Percentiles rank a stretch among this genome's conserved stretches.
These are phyloP conservation scores for Porphyrellus cyaneotinctus DNA, from an alignment of 768 basidiomycete species.

Conservation along the genomic window DNA sequence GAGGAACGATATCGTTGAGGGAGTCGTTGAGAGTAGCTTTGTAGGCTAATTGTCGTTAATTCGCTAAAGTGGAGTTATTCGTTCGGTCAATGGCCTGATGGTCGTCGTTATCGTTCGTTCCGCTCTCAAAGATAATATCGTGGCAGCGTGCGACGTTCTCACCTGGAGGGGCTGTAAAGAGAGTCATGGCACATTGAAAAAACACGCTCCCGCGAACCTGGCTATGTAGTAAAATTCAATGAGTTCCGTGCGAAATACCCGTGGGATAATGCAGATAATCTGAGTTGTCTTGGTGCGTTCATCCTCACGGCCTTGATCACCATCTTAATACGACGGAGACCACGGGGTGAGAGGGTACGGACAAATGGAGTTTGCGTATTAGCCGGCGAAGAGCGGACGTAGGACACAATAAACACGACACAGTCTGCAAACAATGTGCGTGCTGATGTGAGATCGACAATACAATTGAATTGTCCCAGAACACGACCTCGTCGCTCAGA, in stretches of 20 bases:
- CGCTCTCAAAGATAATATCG: too few species aligned
- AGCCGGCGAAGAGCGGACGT: conserved; percentile 29
- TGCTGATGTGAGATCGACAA: conserved; percentile 3
- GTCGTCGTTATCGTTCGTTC: neutral
- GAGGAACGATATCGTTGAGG: neutral
- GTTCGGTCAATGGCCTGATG: too few species aligned
- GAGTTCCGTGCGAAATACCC: conserved; percentile 42
- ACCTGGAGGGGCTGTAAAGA: neutral
- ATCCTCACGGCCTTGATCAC: conserved; percentile 64
- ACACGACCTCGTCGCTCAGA: neutral
- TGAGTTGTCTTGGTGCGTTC: conserved; percentile 35
- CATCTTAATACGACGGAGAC: conserved; percentile 49
- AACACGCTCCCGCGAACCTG: conserved; percentile 3
- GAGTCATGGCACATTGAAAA: neutral
- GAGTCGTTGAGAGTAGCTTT: neutral
- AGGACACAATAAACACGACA: conserved; percentile 50
- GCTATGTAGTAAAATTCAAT: neutral
- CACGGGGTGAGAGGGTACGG: conserved; percentile 12
- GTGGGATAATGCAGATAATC: conserved; percentile 13
- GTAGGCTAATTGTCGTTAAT: neutral
- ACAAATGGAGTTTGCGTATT: conserved; percentile 18
- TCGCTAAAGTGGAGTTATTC: neutral
- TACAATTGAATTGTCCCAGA: neutral
- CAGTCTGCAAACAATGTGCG: neutral
- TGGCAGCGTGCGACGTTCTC: neutral